Percentiles rank a stretch among this genome's conserved stretches.
phyloP scores from a whole-genome alignment of 768 basidiomycete species.

The Suillus ampliporus region DNA sequence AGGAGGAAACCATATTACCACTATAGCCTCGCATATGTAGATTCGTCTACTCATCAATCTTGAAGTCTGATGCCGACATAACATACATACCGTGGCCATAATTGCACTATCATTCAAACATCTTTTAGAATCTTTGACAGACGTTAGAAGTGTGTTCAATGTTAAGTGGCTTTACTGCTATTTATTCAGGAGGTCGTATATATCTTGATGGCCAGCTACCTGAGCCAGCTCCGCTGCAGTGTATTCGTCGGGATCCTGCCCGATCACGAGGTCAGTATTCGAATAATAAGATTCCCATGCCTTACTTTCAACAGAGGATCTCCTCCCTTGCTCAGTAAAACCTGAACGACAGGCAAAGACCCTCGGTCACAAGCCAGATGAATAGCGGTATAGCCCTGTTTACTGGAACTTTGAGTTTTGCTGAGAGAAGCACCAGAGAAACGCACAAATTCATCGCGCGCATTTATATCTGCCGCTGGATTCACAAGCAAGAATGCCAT shows the following conservation, averaged over 20 bases:
- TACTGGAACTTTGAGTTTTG: conserved; percentile 11
- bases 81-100: background rate
- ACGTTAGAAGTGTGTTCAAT: background rate
- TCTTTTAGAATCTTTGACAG: background rate
- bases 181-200: conserved; percentile 44
- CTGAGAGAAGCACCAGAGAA: background rate
- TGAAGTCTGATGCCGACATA: background rate
- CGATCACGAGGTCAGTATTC: conserved; percentile 16
- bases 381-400: conserved; percentile 87
- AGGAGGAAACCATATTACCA: background rate
- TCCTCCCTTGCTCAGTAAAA: conserved; percentile 69
- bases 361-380: conserved; percentile 91
- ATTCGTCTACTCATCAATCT: background rate
- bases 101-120: conserved; percentile 7
- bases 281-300: conserved; percentile 11
- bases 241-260: conserved; percentile 71
- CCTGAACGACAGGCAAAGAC: conserved; percentile 51
- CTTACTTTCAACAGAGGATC: conserved; percentile 66
- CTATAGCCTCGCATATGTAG: conserved; percentile 6
- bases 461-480: conserved; percentile 57
- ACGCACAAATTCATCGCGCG: conserved; percentile 76
- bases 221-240: conserved; percentile 65
- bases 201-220: conserved; percentile 59
- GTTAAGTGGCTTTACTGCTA: background rate
- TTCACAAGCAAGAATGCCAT: conserved; percentile 47